Conservation (phyloP, 2,329 filamentous ascomycete species). For the Calonectria crousiana region DNA sequence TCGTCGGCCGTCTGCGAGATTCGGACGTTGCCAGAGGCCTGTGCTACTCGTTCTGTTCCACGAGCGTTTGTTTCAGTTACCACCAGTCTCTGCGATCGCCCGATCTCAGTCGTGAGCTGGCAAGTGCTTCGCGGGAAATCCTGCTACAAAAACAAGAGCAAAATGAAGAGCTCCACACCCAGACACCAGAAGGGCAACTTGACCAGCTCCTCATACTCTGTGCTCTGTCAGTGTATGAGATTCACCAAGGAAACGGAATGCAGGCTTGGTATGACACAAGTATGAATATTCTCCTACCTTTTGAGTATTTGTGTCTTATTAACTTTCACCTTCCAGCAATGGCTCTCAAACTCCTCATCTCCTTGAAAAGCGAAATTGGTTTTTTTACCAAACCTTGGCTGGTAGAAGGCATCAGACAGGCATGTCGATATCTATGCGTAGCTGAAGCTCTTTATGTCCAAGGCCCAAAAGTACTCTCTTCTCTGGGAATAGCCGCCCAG, state of each 20-base stretch:
- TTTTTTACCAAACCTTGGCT: too few species aligned
- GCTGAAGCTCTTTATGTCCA: too few species aligned
- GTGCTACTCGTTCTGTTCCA: neutral
- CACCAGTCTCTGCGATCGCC: neutral
- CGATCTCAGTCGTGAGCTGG: neutral
- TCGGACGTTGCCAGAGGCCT: neutral
- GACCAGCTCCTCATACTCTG: neutral
- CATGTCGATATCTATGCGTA: too few species aligned
- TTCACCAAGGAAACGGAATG: neutral
- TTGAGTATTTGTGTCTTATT: neutral
- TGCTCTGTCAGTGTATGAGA: neutral
- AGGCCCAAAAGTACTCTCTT: too few species aligned
- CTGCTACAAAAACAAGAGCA: neutral
- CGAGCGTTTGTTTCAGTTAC: neutral
- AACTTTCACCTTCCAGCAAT: neutral
- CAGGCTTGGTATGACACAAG: neutral
- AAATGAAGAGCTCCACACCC: neutral
- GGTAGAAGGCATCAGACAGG: too few species aligned
- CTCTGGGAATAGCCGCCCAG: too few species aligned
- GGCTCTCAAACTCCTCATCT: neutral
- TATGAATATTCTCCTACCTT: too few species aligned
- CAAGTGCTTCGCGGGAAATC: neutral
- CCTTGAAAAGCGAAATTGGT: neutral
- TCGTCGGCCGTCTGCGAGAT: neutral
- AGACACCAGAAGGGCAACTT: neutral